Base-by-base conservation (phyloP, 257 asterid genomes). In the Gentiana dahurica region DNA sequence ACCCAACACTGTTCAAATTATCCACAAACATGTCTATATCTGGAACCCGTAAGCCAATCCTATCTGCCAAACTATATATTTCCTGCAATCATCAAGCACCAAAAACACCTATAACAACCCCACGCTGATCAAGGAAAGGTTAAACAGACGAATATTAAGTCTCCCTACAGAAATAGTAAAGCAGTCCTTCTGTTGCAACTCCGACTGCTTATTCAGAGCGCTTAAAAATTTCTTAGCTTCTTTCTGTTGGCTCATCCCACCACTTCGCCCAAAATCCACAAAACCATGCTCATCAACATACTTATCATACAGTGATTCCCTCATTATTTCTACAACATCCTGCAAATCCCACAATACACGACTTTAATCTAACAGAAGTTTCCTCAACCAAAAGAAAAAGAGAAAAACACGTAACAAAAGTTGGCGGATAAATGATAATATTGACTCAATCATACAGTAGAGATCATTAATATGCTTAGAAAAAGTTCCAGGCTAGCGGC, bases 181-280 rank as follows among this genome's bases (percentile, higher is more conserved):
- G 72, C 87, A 75, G 71, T 91, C 90, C 70, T 85, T 91, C 68
- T 82, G 96, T 75, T 67, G 87, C 65, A 76, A 63, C 45, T 91
- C 96, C 36, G 96, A 85, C 47, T 82, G 94, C 80, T 85, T 79
- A 71, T 87, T 81, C 70, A 91, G 70, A 56, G 95, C 96, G 72
- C 89, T 78, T 73, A 91, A 58, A 71, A 91, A 83, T 39, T 94
- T 83, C 58, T 91, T 91, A 58, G 94, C 95, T 80, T 91, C 96
- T 77, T 91, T 91, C 77, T 91, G 96, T 67, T 87, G 94, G 70
- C 96, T 91, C 96, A 91, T 91, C 61, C 98, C 96, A 68, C 98
- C 95, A 65, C 96, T 91, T 39, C 96, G 82, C 53, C 92, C 95
- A 70, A 87, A 91, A 85, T 87, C 98, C 62, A 91, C 95, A 64